These are phyloP conservation scores for Saposhnikovia divaricata DNA, from an alignment of 129 eudicot genomes.

Conservation along the genomic window DNA sequence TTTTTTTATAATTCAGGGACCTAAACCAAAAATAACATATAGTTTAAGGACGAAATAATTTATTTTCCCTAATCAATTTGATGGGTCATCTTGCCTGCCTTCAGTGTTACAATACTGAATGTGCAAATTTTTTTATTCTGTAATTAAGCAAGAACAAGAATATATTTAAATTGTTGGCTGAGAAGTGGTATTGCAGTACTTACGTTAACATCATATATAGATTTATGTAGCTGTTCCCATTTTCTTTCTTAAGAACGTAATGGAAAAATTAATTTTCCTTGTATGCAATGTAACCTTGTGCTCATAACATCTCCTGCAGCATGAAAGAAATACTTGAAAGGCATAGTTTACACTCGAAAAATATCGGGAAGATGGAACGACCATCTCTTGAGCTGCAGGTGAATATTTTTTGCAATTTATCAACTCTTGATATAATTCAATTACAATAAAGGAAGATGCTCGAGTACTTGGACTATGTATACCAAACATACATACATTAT, in stretches of 20 bases:
- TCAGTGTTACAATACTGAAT: neutral
- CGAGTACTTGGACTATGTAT: neutral
- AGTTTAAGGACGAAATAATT: too few species aligned
- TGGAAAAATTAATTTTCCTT: neutral
- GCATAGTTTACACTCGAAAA: conserved; percentile 77
- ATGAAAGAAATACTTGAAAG: conserved; percentile 73
- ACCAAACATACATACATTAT: neutral
- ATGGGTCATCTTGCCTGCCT: neutral
- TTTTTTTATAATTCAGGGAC: too few species aligned
- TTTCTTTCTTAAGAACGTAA: neutral
- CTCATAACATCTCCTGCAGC: conserved; percentile 21
- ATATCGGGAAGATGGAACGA: conserved; percentile 60
- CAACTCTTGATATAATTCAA: conserved; percentile 1
- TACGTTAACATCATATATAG: neutral
- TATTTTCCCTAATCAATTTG: neutral
- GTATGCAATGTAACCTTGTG: neutral
- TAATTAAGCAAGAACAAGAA: neutral
- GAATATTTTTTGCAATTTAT: neutral
- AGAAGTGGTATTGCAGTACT: neutral
- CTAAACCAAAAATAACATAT: too few species aligned
- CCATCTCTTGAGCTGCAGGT: conserved; percentile 94
- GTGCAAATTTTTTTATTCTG: neutral
- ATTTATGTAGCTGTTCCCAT: neutral
- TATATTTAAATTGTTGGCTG: neutral
- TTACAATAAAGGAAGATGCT: neutral